Evolutionary conservation across 2,329 filamentous ascomycete genomes (phyloP).

Genomic region (Pseudopyrenochaeta lycopersici): DNA sequence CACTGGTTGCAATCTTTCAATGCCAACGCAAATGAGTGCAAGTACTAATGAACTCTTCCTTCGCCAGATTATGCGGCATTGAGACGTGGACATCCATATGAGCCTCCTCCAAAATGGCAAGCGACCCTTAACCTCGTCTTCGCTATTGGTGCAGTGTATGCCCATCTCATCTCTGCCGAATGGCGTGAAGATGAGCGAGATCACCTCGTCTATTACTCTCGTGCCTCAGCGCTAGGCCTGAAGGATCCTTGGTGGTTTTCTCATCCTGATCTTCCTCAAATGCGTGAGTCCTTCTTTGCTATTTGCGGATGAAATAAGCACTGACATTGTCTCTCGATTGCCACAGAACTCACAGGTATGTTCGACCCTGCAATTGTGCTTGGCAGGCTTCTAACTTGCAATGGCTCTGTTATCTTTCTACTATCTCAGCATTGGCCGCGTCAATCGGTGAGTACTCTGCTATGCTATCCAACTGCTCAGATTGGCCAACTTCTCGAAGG

Average conservation of each 20-base stretch:
- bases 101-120: slow-evolving; percentile 40
- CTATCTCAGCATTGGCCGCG: slow-evolving; percentile 49
- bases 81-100: slow-evolving; percentile 15
- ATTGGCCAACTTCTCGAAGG: slow-evolving; percentile 23
- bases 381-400: slow-evolving; percentile 6
- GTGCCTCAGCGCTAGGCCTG: slow-evolving; percentile 45
- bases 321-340: too few species aligned
- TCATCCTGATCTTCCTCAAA: slow-evolving; percentile 47
- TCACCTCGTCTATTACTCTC: slow-evolving; percentile 49
- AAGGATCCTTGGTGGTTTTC: slow-evolving; percentile 30
- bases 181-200: slow-evolving; percentile 36
- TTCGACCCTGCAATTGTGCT: not conserved
- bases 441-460: slow-evolving; percentile 45
- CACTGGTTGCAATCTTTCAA: too few species aligned
- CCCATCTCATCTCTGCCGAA: slow-evolving; percentile 37
- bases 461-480: not conserved
- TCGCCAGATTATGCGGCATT: slow-evolving; percentile 30
- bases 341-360: too few species aligned
- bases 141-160: slow-evolving; percentile 51
- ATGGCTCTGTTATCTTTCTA: slow-evolving; percentile 49
- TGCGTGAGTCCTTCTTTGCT: slow-evolving; percentile 29
- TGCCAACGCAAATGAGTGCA: not conserved
- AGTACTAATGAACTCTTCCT: not conserved
- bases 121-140: slow-evolving; percentile 53
- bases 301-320: slow-evolving; percentile 22